Evolutionary conservation across 345 rosid genomes (phyloP).

Genomic region (Citrus australasica): DNA sequence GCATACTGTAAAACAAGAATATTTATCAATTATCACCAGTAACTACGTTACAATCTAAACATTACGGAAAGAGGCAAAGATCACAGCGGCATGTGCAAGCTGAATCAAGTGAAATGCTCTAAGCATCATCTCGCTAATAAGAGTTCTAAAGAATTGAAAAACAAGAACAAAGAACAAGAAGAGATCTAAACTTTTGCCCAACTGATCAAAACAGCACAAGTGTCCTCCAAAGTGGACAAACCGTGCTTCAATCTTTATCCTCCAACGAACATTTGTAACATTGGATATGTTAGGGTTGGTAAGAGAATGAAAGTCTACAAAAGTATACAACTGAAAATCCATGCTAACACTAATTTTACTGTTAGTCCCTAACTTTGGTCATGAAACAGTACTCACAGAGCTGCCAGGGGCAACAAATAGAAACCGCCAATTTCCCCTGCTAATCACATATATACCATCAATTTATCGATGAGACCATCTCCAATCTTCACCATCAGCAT

Average conservation of each 20-base stretch:
- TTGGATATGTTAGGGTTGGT: neutral
- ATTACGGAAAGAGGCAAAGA: too few relatives aligned
- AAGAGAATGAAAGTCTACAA: neutral
- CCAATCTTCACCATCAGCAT: conserved; percentile 22
- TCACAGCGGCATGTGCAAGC: too few relatives aligned
- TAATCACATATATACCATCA: neutral
- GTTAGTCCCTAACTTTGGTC: neutral
- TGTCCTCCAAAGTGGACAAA: neutral
- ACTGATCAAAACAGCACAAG: neutral
- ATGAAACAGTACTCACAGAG: neutral
- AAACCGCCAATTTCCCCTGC: neutral
- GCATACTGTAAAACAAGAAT: too few relatives aligned
- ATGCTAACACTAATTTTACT: neutral
- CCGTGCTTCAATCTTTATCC: neutral
- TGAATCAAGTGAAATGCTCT: too few relatives aligned
- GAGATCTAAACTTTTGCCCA: neutral
- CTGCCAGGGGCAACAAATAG: neutral
- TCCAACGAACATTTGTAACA: too few relatives aligned
- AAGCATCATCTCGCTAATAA: too few relatives aligned
- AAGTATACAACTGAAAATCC: neutral
- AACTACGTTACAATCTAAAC: too few relatives aligned
- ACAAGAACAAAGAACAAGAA: neutral
- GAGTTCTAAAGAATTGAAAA: too few relatives aligned
- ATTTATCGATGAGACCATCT: conserved; percentile 31
- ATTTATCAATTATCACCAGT: too few relatives aligned